These are phyloP conservation scores for Penicillium brevicompactum DNA, from an alignment of 2,329 filamentous ascomycete genomes.

Conservation along the genomic window DNA sequence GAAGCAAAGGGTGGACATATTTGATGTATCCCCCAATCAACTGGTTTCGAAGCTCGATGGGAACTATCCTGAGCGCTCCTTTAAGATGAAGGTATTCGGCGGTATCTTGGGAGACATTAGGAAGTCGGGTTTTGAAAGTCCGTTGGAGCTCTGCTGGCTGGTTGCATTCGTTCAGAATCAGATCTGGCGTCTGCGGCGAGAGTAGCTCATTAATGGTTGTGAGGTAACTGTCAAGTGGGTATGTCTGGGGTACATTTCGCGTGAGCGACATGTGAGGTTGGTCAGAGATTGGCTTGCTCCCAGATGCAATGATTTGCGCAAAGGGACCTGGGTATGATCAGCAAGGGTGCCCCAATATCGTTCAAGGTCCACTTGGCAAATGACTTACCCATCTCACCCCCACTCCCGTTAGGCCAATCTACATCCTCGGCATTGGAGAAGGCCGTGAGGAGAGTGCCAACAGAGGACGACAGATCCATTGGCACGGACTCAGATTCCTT, in stretches of 20 bases:
- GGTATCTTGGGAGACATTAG: conserved; percentile 3
- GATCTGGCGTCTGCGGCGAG: neutral
- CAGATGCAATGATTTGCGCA: neutral
- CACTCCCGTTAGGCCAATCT: conserved; percentile 1
- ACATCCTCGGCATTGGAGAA: conserved; percentile 13
- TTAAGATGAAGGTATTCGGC: conserved; percentile 3
- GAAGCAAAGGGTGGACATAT: conserved; percentile 15
- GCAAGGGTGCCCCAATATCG: neutral
- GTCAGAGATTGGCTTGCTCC: neutral
- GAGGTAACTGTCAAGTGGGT: conserved; percentile 8
- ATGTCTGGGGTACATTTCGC: conserved; percentile 7
- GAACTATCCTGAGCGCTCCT: conserved; percentile 6
- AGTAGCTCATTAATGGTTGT: conserved; percentile 3
- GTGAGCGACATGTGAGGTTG: conserved; percentile 6
- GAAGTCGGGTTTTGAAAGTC: neutral
- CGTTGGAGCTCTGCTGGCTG: neutral
- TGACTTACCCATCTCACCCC: neutral
- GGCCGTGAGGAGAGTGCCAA: neutral
- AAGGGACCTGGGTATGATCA: neutral
- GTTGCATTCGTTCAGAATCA: neutral
- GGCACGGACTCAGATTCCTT: neutral
- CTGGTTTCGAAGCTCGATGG: conserved; percentile 3
- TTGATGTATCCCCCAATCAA: conserved; percentile 11
- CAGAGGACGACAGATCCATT: conserved; percentile 4
- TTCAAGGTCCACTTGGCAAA: neutral